Percentiles rank a stretch among this genome's conserved stretches.
Evolutionary conservation across 495 filamentous ascomycete genomes (phyloP).

Genomic region (Xylaria telfairii): DNA sequence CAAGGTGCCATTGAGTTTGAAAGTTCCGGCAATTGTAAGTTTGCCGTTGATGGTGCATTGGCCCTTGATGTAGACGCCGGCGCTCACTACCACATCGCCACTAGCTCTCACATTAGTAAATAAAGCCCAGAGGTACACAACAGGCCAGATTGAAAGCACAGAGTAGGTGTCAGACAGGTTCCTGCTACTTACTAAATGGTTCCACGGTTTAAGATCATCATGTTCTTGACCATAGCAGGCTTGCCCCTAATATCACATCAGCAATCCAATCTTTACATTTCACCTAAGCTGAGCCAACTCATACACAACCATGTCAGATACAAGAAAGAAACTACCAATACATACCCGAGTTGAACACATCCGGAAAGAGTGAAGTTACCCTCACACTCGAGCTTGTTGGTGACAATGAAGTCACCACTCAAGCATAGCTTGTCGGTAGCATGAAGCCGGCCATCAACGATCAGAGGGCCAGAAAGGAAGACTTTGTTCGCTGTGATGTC

Average conservation of each 20-base stretch:
- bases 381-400: neutral
- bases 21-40: constrained; percentile 10
- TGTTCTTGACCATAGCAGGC: constrained; percentile 6
- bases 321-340: neutral
- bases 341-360: neutral
- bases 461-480: neutral
- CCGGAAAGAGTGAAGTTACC: constrained; percentile 6
- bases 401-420: neutral
- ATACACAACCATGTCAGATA: neutral
- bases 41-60: neutral
- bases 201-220: neutral
- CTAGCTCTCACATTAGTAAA: constrained; percentile 6
- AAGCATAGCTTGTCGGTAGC: constrained; percentile 14
- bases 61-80: constrained; percentile 7
- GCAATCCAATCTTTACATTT: neutral
- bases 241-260: neutral
- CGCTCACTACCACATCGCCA: constrained; percentile 7
- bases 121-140: neutral
- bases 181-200: constrained; percentile 3
- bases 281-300: neutral
- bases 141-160: neutral
- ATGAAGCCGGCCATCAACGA: constrained; percentile 7
- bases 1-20: constrained; percentile 7
- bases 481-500: neutral
- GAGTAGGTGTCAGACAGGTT: neutral